Evolutionary conservation across 78 protist genomes (phyloP).

Genomic region (Dictyostelium intermedium): DNA sequence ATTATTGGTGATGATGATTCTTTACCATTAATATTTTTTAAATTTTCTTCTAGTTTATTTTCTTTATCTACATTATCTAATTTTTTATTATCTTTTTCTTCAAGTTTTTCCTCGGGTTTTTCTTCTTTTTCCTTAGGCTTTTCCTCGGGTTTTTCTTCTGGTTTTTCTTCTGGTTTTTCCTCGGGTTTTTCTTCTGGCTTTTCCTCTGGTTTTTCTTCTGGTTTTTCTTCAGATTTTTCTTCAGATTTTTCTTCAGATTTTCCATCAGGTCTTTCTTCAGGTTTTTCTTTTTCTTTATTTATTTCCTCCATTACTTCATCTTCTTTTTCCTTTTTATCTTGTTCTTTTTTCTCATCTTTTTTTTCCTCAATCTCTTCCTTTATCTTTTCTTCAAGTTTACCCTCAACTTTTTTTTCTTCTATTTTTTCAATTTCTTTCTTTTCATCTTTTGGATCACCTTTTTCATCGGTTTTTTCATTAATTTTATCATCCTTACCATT

Average conservation of each 20-base stretch:
- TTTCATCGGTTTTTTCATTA: not conserved
- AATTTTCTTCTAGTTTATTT: not conserved
- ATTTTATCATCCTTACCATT: not conserved
- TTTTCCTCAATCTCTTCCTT: not conserved
- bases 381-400: not conserved
- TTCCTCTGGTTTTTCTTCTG: not conserved
- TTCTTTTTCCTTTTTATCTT: not conserved
- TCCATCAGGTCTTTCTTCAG: not conserved
- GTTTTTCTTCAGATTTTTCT: not conserved
- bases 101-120: not conserved
- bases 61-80: not conserved
- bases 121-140: not conserved
- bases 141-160: not conserved
- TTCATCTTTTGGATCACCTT: not conserved
- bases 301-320: not conserved
- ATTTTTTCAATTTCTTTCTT: not conserved
- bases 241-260: not conserved
- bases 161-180: not conserved
- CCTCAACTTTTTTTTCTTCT: not conserved
- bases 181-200: not conserved
- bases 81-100: not conserved
- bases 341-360: not conserved
- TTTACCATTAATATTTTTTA: not conserved
- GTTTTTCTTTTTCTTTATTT: not conserved
- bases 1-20: not conserved